phyloP scores from a whole-genome alignment of 1,284 basidiomycete species.

The Pseudozyma tsukubaensis region DNA sequence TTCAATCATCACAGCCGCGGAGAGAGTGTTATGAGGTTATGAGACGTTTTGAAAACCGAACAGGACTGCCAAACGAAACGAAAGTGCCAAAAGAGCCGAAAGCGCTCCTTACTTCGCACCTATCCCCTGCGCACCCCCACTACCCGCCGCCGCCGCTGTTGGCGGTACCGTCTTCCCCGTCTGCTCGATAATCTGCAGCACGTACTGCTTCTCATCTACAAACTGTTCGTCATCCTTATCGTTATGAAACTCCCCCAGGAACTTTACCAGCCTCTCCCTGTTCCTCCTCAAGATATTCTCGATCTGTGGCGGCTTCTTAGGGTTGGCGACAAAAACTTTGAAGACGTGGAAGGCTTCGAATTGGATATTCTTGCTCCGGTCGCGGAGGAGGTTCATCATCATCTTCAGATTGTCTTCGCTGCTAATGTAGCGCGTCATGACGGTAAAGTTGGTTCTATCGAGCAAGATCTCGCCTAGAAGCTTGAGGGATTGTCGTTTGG shows the following conservation, averaged over 20 bases:
- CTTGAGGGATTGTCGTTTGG: constrained; percentile 98
- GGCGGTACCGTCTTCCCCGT: constrained; percentile 24
- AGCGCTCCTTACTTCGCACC: constrained; percentile 14
- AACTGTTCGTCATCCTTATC: constrained; percentile 81
- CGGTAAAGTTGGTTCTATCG: constrained; percentile 94
- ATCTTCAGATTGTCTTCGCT: constrained; percentile 89
- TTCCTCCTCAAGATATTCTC: constrained; percentile 90
- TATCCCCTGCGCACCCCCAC: neutral
- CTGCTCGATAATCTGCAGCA: constrained; percentile 65
- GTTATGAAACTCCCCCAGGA: constrained; percentile 94
- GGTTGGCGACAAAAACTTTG: constrained; percentile 99
- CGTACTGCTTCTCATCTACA: constrained; percentile 68
- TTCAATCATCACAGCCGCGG: too few relatives aligned
- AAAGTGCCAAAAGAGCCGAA: neutral
- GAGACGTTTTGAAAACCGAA: neutral
- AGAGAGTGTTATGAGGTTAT: too few relatives aligned
- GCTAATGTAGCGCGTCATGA: constrained; percentile 98
- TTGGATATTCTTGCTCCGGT: constrained; percentile 98
- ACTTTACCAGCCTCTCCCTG: constrained; percentile 89
- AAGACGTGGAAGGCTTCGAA: constrained; percentile 99
- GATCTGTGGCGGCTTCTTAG: constrained; percentile 96
- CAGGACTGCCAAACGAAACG: neutral
- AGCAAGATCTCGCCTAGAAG: constrained; percentile 96
- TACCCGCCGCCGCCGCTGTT: neutral
- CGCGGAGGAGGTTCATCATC: constrained; percentile 99